Base-by-base conservation (phyloP, 768 basidiomycete genomes). In the Panellus pusillus region DNA sequence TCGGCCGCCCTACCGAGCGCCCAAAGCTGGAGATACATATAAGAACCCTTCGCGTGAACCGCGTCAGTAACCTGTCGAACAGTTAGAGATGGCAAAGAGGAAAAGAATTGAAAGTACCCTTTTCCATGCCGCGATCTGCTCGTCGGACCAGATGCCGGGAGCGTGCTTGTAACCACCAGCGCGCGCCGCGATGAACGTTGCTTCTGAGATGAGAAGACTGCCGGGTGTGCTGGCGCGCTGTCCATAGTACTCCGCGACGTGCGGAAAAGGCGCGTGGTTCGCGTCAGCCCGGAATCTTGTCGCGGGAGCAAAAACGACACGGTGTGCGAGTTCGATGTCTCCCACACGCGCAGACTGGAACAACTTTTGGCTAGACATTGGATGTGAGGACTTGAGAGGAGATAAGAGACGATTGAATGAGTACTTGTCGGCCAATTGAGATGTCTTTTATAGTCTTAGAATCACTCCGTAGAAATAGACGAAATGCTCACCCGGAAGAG, bases 121-220 rank as follows among this genome's bases (percentile, higher is more conserved):
- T 57, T 77, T 79, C 81, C 80, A 83, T 0, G 63, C 73, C 0
- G 58, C 62, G 35, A 79, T 66, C 55, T 83, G 82, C 31, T 72
- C 75, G 9, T 70, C 66, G 1, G 65, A 70, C 66, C 70, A 78
- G 42, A 77, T 70, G 6, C 78, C 77, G 5, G 77, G 77, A 3
- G 67, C 69, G 51, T 67, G 61, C 11, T 43, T 44, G 60, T 62
- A 64, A 3, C 68, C 71, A 4, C 71, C 74, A 1, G 74, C 70
- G 18, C 61, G 54, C 9, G 50, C 54, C 1, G 68, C 60, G 49
- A 74, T 68, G 41, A 67, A 65, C 3, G 72, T 75, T 1, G 68
- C 78, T 60, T 77, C 74, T 5, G 73, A 65, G 51, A 78, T 69
- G 24, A 69, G 44, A n/a, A 76, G 62, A 6, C 70, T 72, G 6